Evolutionary conservation across 495 filamentous ascomycete species (phyloP), one percentile per base, ranked within the genome.

Genomic region (Podospora tetraspora): DNA sequence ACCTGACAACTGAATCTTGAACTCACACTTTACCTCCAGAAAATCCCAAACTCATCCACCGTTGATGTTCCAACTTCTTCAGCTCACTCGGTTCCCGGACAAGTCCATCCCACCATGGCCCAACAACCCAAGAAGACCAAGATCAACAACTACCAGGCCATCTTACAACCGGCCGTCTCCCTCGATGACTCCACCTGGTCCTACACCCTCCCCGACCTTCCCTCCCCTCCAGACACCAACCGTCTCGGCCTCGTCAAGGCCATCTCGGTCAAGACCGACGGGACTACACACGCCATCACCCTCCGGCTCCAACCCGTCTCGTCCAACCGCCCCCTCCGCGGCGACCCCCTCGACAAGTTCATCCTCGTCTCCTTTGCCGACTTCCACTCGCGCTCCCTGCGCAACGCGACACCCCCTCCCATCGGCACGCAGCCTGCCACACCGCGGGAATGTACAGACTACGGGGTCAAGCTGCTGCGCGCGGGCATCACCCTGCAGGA

Each of bases 401-500:
- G 68, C 69, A 62, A 22, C 66, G 67, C 37, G 57, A 63, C 19
- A 11, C 32, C 34, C 72, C 16, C 71, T 81, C 64, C 77, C 68
- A 30, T 75, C n/a, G 37, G 32, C 34, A 64, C 37, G 0, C 30
- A 43, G 23, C 62, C 62, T 11, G 19, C 77, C 29, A 75, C 80
- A 1, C 64, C 77, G 8, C 76, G 75, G 61, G 80, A 84, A 64
- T 80, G 77, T 24, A 66, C 72, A 4, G 81, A 82, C 57, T 84
- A 84, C 69, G 72, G 79, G 21, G 71, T 76, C 13, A 71, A 74
- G 16, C 67, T 85, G 3, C 77, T 85, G 22, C 63, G 69, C 13
- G 29, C 75, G 2, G 83, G 82, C 13, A 71, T 86, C 29, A 64
- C 10, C 8, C 34, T 85, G 11, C 82, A 84, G 64, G 76, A 74